Percentiles rank a stretch among this genome's conserved stretches.
Evolutionary conservation across 2,329 filamentous ascomycete species (phyloP).

Genomic region (Colletotrichum sp.): DNA sequence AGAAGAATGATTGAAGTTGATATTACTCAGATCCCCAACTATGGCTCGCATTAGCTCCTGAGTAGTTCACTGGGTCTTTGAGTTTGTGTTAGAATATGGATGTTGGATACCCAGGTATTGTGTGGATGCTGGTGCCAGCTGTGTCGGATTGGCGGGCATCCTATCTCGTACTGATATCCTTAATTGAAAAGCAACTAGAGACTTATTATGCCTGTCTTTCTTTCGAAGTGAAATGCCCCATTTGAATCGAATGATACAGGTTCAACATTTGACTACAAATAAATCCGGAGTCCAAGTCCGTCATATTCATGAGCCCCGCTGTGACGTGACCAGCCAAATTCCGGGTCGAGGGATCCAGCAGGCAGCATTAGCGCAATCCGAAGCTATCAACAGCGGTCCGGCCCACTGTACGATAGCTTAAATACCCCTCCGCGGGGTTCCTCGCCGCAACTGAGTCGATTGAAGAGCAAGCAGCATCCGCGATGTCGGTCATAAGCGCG

Average conservation of each 20-base stretch:
- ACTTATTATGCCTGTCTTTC: background rate
- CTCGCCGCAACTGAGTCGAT: background rate
- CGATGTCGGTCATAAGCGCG: background rate
- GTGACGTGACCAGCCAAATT: background rate
- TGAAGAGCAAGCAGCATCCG: background rate
- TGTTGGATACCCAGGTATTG: too few species aligned
- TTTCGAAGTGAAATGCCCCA: accelerated
- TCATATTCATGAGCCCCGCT: background rate
- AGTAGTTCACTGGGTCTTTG: background rate
- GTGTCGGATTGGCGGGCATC: background rate
- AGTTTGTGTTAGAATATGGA: background rate
- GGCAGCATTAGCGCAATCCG: background rate
- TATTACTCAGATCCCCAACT: background rate
- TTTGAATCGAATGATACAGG: background rate
- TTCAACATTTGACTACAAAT: background rate
- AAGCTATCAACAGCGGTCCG: background rate
- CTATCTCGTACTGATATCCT: background rate
- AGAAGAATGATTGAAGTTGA: background rate
- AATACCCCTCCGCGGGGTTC: background rate
- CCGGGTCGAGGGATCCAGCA: background rate
- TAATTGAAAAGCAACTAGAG: background rate
- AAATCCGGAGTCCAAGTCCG: background rate
- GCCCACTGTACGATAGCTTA: background rate
- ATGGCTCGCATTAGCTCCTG: background rate
- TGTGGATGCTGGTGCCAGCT: too few species aligned